Evolutionary conservation across 2,329 filamentous ascomycete species (phyloP).

Genomic region (Calonectria montana): DNA sequence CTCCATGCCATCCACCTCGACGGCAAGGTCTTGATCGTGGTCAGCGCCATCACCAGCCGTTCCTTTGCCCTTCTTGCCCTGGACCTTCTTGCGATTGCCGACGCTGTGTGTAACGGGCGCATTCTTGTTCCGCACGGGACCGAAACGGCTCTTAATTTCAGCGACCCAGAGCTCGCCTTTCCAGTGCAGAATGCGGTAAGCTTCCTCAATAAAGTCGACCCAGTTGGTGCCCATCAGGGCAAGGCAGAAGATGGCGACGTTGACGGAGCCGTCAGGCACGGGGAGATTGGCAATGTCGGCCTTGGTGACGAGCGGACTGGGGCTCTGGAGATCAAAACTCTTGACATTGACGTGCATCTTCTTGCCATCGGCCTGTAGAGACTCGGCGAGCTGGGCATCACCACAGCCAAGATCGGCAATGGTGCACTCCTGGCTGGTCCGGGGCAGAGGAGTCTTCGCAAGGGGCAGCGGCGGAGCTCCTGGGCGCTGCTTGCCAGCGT

Average conservation of each 20-base stretch:
- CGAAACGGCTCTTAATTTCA: constrained; percentile 94
- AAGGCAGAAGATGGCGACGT: constrained; percentile 94
- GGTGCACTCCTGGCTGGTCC: constrained; percentile 77
- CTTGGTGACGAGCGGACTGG: constrained; percentile 80
- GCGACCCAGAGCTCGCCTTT: constrained; percentile 97
- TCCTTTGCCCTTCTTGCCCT: constrained; percentile 59
- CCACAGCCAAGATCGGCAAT: constrained; percentile 95
- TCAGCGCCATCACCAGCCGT: constrained; percentile 59
- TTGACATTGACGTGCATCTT: constrained; percentile 79
- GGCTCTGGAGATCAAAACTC: constrained; percentile 88
- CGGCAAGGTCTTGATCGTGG: constrained; percentile 68
- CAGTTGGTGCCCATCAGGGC: constrained; percentile 99
- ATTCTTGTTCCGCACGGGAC: constrained; percentile 51
- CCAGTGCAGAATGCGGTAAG: constrained; percentile 89
- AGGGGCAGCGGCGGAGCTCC: constrained; percentile 41
- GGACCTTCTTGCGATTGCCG: constrained; percentile 70
- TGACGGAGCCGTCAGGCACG: constrained; percentile 77
- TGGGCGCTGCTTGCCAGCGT: constrained; percentile 45
- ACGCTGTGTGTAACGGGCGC: constrained; percentile 75
- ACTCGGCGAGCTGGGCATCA: constrained; percentile 82
- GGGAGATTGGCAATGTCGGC: constrained; percentile 92
- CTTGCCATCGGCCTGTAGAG: constrained; percentile 71
- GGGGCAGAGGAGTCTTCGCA: constrained; percentile 68
- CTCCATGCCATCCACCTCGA: constrained; percentile 77
- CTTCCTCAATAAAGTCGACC: constrained; percentile 96